Evolutionary conservation across 352 stramenopile species (phyloP).

Genomic region (Vaucheria bursata): DNA sequence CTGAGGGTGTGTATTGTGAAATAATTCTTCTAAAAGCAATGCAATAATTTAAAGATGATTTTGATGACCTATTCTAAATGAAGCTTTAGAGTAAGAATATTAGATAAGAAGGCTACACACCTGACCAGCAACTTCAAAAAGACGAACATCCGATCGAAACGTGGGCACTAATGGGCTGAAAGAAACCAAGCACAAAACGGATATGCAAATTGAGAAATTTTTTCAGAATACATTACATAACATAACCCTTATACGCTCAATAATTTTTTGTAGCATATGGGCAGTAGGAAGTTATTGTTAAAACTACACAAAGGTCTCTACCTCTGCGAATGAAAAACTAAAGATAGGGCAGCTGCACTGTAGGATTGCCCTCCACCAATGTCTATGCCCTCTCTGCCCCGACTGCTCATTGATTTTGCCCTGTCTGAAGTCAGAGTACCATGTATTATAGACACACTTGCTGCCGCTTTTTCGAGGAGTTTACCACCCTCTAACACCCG

Average conservation of each 20-base stretch:
- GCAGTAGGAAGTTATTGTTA: neutral
- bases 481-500: slow-evolving; percentile 38
- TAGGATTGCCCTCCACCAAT: slow-evolving; percentile 25
- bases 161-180: slow-evolving; percentile 41
- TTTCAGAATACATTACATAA: neutral
- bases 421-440: slow-evolving; percentile 42
- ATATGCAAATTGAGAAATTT: neutral
- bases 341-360: slow-evolving; percentile 37
- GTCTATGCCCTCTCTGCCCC: slow-evolving; percentile 29
- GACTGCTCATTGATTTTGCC: slow-evolving; percentile 33
- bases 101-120: too few species aligned
- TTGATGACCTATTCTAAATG: too few species aligned
- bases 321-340: slow-evolving; percentile 45
- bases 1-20: too few species aligned
- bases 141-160: slow-evolving; percentile 39
- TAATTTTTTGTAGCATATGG: neutral
- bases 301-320: neutral
- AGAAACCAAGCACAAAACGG: neutral
- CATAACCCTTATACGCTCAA: neutral
- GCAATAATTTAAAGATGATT: too few species aligned
- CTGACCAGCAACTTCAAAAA: slow-evolving; percentile 30
- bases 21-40: too few species aligned
- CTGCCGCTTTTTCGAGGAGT: slow-evolving; percentile 45
- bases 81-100: too few species aligned
- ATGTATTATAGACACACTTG: slow-evolving; percentile 45